Percentiles rank a stretch among this genome's conserved stretches.
Evolutionary conservation across 2,329 filamentous ascomycete species (phyloP).

Genomic region (Madurella fahalii): DNA sequence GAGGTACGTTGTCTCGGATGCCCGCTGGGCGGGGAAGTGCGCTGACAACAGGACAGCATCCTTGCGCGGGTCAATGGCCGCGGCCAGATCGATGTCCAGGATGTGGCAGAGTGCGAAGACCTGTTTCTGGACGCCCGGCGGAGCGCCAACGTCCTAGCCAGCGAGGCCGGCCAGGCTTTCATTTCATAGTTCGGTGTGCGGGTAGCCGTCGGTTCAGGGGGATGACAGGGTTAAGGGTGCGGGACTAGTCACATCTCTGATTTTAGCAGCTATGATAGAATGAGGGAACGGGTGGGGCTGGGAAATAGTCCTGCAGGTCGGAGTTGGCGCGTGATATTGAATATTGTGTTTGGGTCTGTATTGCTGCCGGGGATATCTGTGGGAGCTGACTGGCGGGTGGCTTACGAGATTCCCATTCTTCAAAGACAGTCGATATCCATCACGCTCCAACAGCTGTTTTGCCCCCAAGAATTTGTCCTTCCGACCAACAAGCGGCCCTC

Average conservation of each 20-base stretch:
- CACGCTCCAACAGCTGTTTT: conserved; percentile 3
- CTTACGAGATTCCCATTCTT: conserved; percentile 5
- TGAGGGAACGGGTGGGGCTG: conserved; percentile 23
- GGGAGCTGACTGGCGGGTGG: conserved; percentile 13
- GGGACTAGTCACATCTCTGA: conserved; percentile 29
- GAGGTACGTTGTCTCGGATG: conserved; percentile 47
- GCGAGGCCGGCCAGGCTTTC: conserved; percentile 61
- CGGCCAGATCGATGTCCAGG: conserved; percentile 69
- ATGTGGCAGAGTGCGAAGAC: conserved; percentile 77
- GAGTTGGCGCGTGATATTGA: conserved; percentile 25
- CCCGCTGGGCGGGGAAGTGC: conserved; percentile 7
- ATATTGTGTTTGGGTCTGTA: conserved; percentile 11
- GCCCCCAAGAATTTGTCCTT: conserved; percentile 2
- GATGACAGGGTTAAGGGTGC: conserved; percentile 6
- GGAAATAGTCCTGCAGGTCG: conserved; percentile 24
- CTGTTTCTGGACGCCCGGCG: conserved; percentile 78
- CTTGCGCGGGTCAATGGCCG: conserved; percentile 80
- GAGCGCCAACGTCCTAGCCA: conserved; percentile 65
- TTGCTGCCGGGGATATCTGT: background rate
- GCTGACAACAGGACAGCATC: conserved; percentile 52
- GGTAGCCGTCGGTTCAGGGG: background rate
- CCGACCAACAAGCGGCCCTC: background rate
- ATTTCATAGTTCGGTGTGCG: conserved; percentile 46
- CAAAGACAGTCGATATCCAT: conserved; percentile 5
- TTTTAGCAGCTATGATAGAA: conserved; percentile 25